Evolutionary conservation across 1,284 basidiomycete genomes (phyloP).

Genomic region (Ceraceosorus guamensis): DNA sequence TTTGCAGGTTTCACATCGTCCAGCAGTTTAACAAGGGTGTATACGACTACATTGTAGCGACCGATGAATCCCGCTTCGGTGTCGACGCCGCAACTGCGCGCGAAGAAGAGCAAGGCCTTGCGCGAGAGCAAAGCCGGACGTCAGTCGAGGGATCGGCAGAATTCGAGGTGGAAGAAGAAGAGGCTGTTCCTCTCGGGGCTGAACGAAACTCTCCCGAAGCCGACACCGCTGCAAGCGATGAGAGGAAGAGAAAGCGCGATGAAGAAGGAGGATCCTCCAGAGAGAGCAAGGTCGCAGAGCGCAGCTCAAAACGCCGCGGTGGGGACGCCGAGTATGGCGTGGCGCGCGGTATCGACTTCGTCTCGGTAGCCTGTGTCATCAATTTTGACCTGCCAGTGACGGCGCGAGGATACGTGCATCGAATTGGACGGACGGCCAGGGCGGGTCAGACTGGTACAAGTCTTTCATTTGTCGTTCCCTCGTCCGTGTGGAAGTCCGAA

Average conservation of each 20-base stretch:
- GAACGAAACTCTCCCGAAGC: no score
- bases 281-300: slow-evolving; percentile 8
- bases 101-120: slow-evolving; percentile 37
- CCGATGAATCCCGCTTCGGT: slow-evolving; percentile 63
- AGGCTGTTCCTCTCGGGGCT: no score
- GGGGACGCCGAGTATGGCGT: slow-evolving; percentile 69
- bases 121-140: slow-evolving; percentile 13
- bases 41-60: slow-evolving; percentile 97
- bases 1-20: slow-evolving; percentile 81
- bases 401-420: slow-evolving; percentile 85
- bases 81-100: slow-evolving; percentile 36
- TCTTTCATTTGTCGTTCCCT: slow-evolving; percentile 78
- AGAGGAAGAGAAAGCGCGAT: slow-evolving; percentile 18
- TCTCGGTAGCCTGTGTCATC: slow-evolving; percentile 93
- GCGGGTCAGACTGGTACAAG: slow-evolving; percentile 89
- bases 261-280: not conserved
- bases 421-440: slow-evolving; percentile 89
- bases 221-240: slow-evolving; percentile 5
- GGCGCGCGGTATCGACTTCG: slow-evolving; percentile 92
- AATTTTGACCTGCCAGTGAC: slow-evolving; percentile 94
- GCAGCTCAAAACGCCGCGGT: not conserved
- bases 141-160: slow-evolving; percentile 25
- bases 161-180: slow-evolving; percentile 3
- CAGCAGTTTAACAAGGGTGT: slow-evolving; percentile 99
- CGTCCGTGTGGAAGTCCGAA: slow-evolving; percentile 61